Base-by-base conservation (phyloP, 1,284 basidiomycete species). In the Pisolithus thermaeus region DNA sequence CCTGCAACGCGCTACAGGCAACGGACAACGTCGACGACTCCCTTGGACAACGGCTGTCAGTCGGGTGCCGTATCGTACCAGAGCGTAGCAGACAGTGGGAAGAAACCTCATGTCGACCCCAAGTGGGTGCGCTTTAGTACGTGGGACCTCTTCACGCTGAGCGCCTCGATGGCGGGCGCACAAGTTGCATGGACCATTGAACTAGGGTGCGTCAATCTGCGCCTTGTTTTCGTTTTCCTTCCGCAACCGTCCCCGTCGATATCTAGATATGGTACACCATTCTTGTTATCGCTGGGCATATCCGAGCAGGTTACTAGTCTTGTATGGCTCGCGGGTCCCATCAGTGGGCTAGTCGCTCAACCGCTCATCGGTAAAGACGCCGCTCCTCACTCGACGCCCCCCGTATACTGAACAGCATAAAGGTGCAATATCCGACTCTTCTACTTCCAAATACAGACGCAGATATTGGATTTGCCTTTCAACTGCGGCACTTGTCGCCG, bases 251-350 rank as follows among this genome's bases (percentile, higher is more conserved):
- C 49, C 12, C 12, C 32, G 4, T 4, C 32, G 32, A 35, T 35
- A 25, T 55, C 58, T 53, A 93, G 92, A 63, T 96, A 96, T 64
- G 94, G 94, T 30, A 97, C 94, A 2, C 95, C 96, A 0, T 97
- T 97, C 69, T 75, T 98, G 41, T 78, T 97, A 11, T 80, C 79
- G 14, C 83, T 99, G 11, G 96, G 96, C 8, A 77, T 98, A 28
- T 88, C 91, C 2, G 94, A 96, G 65, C 84, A 92, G 62, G 75
- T 92, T 27, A 97, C 97, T 4, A 90, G 91, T 51, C 77, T 97
- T 14, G 96, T 99, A 28, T 99, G 96, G 96, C 79, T 99, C 42
- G 96, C 96, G 28, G 97, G 95, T 5, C 93, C 93, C 8, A 88
- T 98, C 53, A 92, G 90, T 52, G 96, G 96, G 7, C 76, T 99